phyloP scores from a whole-genome alignment of 2,329 filamentous ascomycete genomes.

The Huntiella omanensis region DNA sequence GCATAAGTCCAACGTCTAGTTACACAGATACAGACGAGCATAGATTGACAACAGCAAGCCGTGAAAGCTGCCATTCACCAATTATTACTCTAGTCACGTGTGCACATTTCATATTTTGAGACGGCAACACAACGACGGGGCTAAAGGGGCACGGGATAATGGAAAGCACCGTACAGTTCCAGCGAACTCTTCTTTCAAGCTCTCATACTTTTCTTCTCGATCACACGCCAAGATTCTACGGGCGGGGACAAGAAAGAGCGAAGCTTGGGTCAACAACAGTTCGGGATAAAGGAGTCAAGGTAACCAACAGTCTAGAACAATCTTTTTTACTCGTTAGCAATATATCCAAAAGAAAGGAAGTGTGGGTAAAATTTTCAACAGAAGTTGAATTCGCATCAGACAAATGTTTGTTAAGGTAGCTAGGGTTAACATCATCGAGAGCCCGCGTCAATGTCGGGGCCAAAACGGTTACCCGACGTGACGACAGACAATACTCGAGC shows the following conservation, averaged over 20 bases:
- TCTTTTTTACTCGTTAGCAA: conserved; percentile 9
- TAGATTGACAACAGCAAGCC: too few relatives aligned
- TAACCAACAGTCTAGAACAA: neutral
- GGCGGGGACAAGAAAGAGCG: neutral
- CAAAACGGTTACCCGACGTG: conserved; percentile 56
- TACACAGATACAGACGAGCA: too few relatives aligned
- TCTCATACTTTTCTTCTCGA: conserved; percentile 70
- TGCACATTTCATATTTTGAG: too few relatives aligned
- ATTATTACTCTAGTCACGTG: too few relatives aligned
- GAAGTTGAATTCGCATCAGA: conserved; percentile 42
- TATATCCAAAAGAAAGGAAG: neutral
- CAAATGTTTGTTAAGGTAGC: conserved; percentile 72
- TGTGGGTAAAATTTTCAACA: neutral
- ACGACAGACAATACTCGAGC: conserved; percentile 80
- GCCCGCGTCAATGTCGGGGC: conserved; percentile 38
- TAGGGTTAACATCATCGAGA: conserved; percentile 98
- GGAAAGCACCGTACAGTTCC: conserved; percentile 49
- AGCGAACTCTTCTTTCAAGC: conserved; percentile 61
- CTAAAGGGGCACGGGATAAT: conserved; percentile 14
- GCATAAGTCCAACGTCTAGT: too few relatives aligned
- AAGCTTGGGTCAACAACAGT: conserved; percentile 4
- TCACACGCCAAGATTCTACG: conserved; percentile 87
- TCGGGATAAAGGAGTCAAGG: neutral
- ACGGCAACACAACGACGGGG: too few relatives aligned
- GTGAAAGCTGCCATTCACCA: too few relatives aligned